Conservation (phyloP, 371 early-diverging fungal genomes). For the Mortierella sp. region DNA sequence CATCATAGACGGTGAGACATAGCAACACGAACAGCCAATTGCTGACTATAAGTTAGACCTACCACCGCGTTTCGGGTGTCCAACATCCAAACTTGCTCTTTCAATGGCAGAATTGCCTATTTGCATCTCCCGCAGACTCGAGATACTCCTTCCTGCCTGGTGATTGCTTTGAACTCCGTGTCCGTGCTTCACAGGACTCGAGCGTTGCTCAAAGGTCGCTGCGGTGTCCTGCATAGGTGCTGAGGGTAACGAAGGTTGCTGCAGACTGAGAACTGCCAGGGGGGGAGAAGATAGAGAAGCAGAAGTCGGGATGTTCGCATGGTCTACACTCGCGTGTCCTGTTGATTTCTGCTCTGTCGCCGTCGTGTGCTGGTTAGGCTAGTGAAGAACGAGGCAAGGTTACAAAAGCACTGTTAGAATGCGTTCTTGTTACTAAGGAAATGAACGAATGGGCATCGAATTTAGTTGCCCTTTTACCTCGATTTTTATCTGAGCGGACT, state of each 20-base stretch:
- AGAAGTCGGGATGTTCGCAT: neutral
- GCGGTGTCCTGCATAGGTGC: neutral
- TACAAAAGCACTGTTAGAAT: neutral
- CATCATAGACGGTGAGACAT: neutral
- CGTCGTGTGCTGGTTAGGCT: neutral
- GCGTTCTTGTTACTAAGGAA: neutral
- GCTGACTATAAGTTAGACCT: neutral
- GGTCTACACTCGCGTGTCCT: neutral
- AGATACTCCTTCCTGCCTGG: conserved; percentile 42
- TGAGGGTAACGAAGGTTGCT: neutral
- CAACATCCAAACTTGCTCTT: conserved; percentile 31
- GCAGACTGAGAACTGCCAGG: neutral
- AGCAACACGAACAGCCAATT: too few species aligned
- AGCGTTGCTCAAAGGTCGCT: conserved; percentile 3
- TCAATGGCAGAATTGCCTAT: conserved; percentile 11
- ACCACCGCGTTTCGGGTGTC: conserved; percentile 23
- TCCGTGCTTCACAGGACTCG: neutral
- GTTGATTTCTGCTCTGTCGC: neutral
- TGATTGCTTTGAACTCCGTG: conserved; percentile 29
- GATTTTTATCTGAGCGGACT: conserved; percentile 7
- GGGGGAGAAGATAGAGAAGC: neutral
- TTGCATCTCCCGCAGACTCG: conserved; percentile 44
- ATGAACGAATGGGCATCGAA: neutral
- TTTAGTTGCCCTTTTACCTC: conserved; percentile 21
- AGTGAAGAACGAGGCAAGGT: neutral